Conservation (phyloP, 305 asterid genomes). For the Fraxinus xanthoxyloides region DNA sequence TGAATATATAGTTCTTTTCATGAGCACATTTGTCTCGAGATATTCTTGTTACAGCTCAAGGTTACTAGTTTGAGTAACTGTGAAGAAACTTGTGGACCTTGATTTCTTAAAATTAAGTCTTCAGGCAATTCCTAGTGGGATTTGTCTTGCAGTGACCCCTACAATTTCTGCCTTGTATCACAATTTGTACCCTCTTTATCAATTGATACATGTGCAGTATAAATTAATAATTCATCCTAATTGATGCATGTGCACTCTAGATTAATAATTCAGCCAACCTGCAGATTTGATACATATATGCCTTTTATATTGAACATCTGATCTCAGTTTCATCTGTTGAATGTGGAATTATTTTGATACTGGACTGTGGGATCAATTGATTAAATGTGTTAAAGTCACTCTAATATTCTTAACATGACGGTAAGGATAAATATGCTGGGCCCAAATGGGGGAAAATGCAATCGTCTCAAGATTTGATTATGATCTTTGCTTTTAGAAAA, state of each 20-base stretch:
- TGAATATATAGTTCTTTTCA: not conserved
- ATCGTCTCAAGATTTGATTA: constrained; percentile 18
- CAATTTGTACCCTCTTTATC: not conserved
- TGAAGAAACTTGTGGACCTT: not conserved
- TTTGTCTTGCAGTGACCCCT: not conserved
- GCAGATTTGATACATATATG: not conserved
- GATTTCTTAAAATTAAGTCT: not conserved
- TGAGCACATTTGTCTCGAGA: not conserved
- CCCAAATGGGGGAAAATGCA: constrained; percentile 30
- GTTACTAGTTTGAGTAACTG: not conserved
- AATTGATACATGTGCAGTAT: constrained; percentile 12
- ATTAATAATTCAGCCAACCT: not conserved
- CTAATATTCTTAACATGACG: not conserved
- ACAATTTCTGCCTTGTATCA: not conserved
- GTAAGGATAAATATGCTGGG: not conserved
- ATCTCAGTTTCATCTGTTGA: not conserved
- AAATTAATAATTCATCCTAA: not conserved
- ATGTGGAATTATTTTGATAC: not conserved
- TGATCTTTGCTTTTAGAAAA: constrained; percentile 24
- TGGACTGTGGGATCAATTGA: not conserved
- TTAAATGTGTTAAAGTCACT: not conserved
- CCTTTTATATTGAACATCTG: not conserved
- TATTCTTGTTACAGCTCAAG: not conserved
- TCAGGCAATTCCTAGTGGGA: not conserved
- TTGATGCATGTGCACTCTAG: not conserved